Base-by-base conservation (phyloP, 1,284 basidiomycete genomes). In the Porodaedalea pini region DNA sequence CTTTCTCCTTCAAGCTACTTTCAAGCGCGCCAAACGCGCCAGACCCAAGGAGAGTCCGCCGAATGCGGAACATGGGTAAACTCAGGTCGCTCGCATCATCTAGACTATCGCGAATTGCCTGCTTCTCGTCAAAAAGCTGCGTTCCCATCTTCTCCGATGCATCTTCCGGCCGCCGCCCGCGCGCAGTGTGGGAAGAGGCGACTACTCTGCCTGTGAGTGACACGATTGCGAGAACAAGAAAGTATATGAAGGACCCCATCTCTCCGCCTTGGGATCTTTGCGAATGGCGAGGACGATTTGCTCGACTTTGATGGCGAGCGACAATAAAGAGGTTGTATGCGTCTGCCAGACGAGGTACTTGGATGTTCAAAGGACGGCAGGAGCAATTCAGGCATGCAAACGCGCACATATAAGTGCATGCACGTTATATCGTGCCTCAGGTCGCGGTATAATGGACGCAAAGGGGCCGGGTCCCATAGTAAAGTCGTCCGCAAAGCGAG, bases 141-240 rank as follows among this genome's bases (percentile, higher is more conserved):
- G 31, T 11, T 29, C 31, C 45, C 7, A 47, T 31, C 27, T 29
- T 47, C 45, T 47, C 45, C 27, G 45, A n/a, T 25, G 8, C 23
- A 31, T n/a, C 15, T 31, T 47, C 45, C 45, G 29, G 15, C 13
- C 39, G 36, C 8, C 51, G 36, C 34, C 19, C 34, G 2, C 49
- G 49, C 8, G 51, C 36, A 52, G 1, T 47, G n/a, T 47, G 45
- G 4, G 45, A 41, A 41, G 51, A 52, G 1, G 51, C 51, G 23
- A 27, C 51, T 23, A 43, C 23, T 23, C 36, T 39, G 27, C 51
- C 51, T 4, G 40, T 40, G 37, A 52, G 17, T 4, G 37, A 41
- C 37, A 52, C 51, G 10, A 52, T n/a, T n/a, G 51, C 37, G 37
- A 52, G 51, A 29, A 52, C 23, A 8, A 52, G n/a, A 19, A 52